Base-by-base conservation (phyloP, 1,284 basidiomycete genomes). In the Pterulicium gracile region DNA sequence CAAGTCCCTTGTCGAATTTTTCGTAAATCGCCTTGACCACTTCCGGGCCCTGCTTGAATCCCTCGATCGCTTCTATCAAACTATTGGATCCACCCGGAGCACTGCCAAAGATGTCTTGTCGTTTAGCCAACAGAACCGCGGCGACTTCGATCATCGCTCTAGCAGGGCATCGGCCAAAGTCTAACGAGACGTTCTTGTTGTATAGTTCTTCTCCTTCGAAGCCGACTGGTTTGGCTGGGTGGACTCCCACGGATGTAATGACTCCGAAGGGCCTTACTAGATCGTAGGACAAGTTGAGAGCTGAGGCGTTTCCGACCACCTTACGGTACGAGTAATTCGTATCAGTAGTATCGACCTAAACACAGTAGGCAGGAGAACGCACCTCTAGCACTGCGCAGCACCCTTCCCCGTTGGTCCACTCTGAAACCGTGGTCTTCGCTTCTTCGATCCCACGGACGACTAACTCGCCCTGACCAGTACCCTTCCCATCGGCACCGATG, bases 121-220 rank as follows among this genome's bases (percentile, higher is more conserved):
- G 66, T 54, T 77, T 76, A 69, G 69, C 69, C 20, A 93, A 63
- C 18, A 92, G 62, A 55, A 83, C 77, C 34, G 87, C 69, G 0
- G 87, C 88, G 47, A 77, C 63, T 2, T 80, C 80, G 53, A 89
- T 83, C 72, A 90, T 81, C 1, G 83, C 78, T 13, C 82, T 73
- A 4, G 88, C 90, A 14, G 88, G 89, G 58, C 91, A 95, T 14
- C 91, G 74, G 5, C 91, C 92, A 58, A 91, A 92, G 54, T 86
- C 81, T 46, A 88, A 67, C 1, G 79, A 81, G 3, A 84, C 71
- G 57, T 92, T 93, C 65, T 92, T 91, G 64, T 79, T 72, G 62
- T 94, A 95, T 36, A 88, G 61, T 40, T 79, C 66, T 4, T 68
- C 63, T 12, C 82, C 81, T 4, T 68, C 76, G 54, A 79, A 79